Evolutionary conservation across 2,329 filamentous ascomycete genomes (phyloP), one percentile per base, ranked within the genome.

Genomic region (Talaromyces sp.): DNA sequence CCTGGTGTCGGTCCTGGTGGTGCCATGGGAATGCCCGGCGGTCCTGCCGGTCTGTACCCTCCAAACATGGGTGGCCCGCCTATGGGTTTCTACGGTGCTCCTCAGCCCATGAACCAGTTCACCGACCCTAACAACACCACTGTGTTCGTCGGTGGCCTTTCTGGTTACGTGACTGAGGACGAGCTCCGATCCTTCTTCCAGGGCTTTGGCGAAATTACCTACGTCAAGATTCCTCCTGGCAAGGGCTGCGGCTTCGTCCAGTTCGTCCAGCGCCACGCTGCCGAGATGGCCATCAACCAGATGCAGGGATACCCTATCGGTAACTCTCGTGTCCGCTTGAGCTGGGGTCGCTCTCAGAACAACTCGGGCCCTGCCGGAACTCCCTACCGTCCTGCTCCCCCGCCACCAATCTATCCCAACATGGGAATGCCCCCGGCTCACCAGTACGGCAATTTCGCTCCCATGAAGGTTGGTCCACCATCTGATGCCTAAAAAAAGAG

Each of bases 181-280:
- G 95, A 99, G 83, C 89, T 99, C n/a, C 92, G 95, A 65, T 97
- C 93, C 0, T 99, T 99, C 85, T 99, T 99, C 88, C 95, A 99
- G 78, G 95, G 95, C 70, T 99, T 99, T 67, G 95, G 95, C 64
- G 95, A 99, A 77, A 99, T 99, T 74, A 99, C 95, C 71, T 99
- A 99, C 77, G 95, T 99, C 82, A 99, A 99, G 88, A 99, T 99
- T 63, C 95, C 95, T 59, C 93, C 95, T 66, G 95, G 95, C 81
- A 99, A 99, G 86, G 95, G 95, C 69, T 99, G 95, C 73, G 95
- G 95, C 62, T 99, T 99, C 74, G 95, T 99, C 63, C 95, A 99
- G 79, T 99, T 99, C 71, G 95, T 99, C 61, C 95, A 99, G 81
- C 92, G 95, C 68, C 95, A 99, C 73, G 95, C 95, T 58, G 95